Evolutionary conservation across 2,329 filamentous ascomycete genomes (phyloP).

Genomic region (Calonectria ilicicola): DNA sequence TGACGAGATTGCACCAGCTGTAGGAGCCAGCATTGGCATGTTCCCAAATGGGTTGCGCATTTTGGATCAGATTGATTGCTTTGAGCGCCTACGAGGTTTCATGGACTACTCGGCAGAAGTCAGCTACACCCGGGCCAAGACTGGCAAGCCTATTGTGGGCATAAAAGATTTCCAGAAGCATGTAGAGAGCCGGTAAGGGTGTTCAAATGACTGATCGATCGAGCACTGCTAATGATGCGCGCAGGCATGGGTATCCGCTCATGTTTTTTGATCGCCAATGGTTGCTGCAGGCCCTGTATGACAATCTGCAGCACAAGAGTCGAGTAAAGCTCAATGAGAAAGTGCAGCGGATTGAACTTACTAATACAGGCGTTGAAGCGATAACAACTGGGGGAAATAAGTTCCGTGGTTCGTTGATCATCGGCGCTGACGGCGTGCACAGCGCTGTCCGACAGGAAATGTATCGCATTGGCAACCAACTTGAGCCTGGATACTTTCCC

Average conservation of each 20-base stretch:
- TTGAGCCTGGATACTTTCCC: constrained; percentile 40
- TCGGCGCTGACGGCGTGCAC: constrained; percentile 55
- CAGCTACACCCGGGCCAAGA: not conserved
- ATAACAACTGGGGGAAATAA: constrained; percentile 44
- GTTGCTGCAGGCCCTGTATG: constrained; percentile 49
- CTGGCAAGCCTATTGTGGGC: not conserved
- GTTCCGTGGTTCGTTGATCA: constrained; percentile 47
- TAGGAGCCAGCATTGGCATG: constrained; percentile 61
- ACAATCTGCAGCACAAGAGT: constrained; percentile 47
- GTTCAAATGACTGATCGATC: not conserved
- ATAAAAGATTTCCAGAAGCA: not conserved
- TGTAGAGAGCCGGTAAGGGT: not conserved
- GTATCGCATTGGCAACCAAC: constrained; percentile 33
- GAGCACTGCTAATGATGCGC: no score
- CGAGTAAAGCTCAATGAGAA: constrained; percentile 30
- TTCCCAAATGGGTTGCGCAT: constrained; percentile 57
- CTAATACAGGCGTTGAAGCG: constrained; percentile 40
- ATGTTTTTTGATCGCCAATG: constrained; percentile 51
- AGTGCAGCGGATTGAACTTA: constrained; percentile 26
- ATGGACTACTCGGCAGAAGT: not conserved
- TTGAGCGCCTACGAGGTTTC: constrained; percentile 27
- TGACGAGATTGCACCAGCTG: constrained; percentile 53
- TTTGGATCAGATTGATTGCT: constrained; percentile 59
- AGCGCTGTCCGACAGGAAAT: constrained; percentile 49
- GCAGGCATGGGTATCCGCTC: constrained; percentile 43